phyloP scores from a whole-genome alignment of 2,329 filamentous ascomycete species.

The Aciculosporium take region DNA sequence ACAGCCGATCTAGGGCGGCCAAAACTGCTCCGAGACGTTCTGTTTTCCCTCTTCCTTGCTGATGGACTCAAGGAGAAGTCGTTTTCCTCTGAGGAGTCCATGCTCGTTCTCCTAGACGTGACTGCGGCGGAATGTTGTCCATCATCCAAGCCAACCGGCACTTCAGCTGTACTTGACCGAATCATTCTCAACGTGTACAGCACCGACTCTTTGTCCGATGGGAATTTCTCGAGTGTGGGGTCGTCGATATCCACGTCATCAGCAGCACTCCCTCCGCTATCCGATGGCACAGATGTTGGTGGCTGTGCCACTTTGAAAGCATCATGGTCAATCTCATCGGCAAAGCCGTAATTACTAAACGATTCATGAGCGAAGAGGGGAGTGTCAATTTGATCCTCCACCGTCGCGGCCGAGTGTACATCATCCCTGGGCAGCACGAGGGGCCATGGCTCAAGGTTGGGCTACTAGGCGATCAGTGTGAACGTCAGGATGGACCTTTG shows the following conservation, averaged over 20 bases:
- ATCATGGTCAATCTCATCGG: conserved; percentile 17
- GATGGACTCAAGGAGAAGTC: conserved; percentile 21
- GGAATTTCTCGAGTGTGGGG: conserved; percentile 34
- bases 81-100: conserved; percentile 24
- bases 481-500: conserved; percentile 7
- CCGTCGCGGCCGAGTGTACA: background rate
- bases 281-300: conserved; percentile 8
- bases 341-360: conserved; percentile 25
- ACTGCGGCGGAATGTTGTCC: conserved; percentile 22
- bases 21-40: conserved; percentile 19
- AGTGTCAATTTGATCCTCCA: conserved; percentile 9
- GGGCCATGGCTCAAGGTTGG: conserved; percentile 5
- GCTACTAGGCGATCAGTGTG: conserved; percentile 9
- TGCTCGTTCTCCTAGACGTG: conserved; percentile 19
- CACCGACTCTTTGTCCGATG: conserved; percentile 29
- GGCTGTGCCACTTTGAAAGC: conserved; percentile 9
- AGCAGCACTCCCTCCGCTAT: conserved; percentile 8
- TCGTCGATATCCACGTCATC: conserved; percentile 26
- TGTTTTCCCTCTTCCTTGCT: conserved; percentile 18
- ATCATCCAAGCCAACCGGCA: conserved; percentile 23
- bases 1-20: conserved; percentile 23
- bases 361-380: conserved; percentile 35
- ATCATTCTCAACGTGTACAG: conserved; percentile 31
- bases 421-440: background rate
- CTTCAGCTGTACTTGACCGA: conserved; percentile 28